These are phyloP conservation scores for Cytospora schulzeri DNA, from an alignment of 2,329 filamentous ascomycete species.

Conservation along the genomic window DNA sequence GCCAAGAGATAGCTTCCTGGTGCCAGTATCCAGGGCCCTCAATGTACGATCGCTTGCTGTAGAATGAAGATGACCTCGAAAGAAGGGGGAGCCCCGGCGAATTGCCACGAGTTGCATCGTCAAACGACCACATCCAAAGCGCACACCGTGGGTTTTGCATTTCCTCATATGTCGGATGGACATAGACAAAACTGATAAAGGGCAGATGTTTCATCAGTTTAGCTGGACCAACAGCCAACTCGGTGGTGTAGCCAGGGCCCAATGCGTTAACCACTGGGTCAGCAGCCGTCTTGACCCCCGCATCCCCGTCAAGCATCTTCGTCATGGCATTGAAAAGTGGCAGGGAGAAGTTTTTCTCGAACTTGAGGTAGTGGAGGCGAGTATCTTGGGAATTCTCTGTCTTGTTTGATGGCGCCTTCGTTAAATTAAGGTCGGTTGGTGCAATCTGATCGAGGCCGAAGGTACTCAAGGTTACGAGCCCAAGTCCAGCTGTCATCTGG, in stretches of 20 bases:
- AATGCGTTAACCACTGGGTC: constrained; percentile 1
- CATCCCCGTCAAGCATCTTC: not conserved
- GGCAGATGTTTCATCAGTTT: not conserved
- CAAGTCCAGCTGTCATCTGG: constrained; percentile 1
- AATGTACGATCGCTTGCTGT: not conserved
- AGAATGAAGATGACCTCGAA: not conserved
- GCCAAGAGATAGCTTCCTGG: constrained; percentile 2
- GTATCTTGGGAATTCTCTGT: not conserved
- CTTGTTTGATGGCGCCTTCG: not conserved
- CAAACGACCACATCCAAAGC: too few relatives aligned
- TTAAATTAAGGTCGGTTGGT: too few relatives aligned
- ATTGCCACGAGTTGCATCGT: not conserved
- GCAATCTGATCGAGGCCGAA: not conserved
- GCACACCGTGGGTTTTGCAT: not conserved
- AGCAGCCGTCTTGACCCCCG: constrained; percentile 5
- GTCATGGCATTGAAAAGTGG: not conserved
- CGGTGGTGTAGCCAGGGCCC: constrained; percentile 2
- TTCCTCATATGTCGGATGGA: not conserved
- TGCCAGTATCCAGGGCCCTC: constrained; percentile 1
- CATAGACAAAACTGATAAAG: not conserved
- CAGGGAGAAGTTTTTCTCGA: not conserved
- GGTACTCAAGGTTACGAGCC: not conserved
- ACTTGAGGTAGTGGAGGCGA: not conserved
- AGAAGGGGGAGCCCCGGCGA: not conserved
- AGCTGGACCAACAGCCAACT: not conserved